These are phyloP conservation scores for Teunomyces gatunensis DNA, from an alignment of 805 yeast species.

Conservation along the genomic window DNA sequence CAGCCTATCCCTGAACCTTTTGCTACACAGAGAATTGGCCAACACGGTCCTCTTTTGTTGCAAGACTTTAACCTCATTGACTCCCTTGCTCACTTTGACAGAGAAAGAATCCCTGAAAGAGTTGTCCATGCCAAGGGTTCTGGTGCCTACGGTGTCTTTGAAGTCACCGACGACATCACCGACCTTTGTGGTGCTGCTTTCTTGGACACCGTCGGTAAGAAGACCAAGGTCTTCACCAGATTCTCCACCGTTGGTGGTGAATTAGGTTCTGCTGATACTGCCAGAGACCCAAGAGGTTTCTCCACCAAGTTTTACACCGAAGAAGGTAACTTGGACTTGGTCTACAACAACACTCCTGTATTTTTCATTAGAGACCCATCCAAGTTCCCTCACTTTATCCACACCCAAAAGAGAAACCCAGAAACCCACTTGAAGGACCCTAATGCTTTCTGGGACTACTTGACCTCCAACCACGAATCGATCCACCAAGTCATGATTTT, in stretches of 20 bases:
- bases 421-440: constrained; percentile 76
- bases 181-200: constrained; percentile 24
- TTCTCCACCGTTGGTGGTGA: constrained; percentile 73
- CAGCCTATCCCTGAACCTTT: constrained; percentile 71
- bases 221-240: constrained; percentile 38
- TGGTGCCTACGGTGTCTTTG: constrained; percentile 60
- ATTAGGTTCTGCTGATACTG: constrained; percentile 62
- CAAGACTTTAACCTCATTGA: constrained; percentile 61
- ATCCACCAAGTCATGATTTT: constrained; percentile 70
- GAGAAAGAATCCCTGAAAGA: constrained; percentile 65
- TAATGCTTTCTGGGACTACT: constrained; percentile 82
- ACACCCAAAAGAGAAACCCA: constrained; percentile 70
- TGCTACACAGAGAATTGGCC: constrained; percentile 53
- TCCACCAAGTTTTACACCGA: constrained; percentile 64
- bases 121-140: constrained; percentile 69
- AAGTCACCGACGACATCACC: constrained; percentile 48
- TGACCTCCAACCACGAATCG: constrained; percentile 70
- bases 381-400: constrained; percentile 64
- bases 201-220: constrained; percentile 29
- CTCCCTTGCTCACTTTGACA: constrained; percentile 56
- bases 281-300: constrained; percentile 71
- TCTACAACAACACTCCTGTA: constrained; percentile 68
- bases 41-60: constrained; percentile 55
- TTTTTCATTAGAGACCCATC: constrained; percentile 63
- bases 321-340: constrained; percentile 71